Conservation (phyloP, 306 rosid genomes). For the Quercus ilex region DNA sequence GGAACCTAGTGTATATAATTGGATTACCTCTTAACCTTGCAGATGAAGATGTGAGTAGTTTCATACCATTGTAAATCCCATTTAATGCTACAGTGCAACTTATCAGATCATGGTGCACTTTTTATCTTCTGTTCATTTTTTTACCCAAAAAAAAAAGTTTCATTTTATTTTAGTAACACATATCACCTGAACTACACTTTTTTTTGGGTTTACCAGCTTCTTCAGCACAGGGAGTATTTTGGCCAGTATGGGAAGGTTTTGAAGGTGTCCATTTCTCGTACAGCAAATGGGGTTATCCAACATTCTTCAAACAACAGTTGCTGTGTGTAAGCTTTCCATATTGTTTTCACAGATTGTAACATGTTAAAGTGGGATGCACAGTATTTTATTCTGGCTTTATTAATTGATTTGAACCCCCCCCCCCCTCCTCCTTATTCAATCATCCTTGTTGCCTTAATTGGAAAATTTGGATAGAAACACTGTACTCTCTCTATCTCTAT, state of each 20-base stretch:
- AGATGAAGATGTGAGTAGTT: slow-evolving; percentile 48
- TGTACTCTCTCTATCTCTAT: neutral
- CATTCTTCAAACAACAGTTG: slow-evolving; percentile 51
- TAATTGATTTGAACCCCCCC: neutral
- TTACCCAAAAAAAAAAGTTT: neutral
- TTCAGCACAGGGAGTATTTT: slow-evolving; percentile 47
- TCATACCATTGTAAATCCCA: slow-evolving; percentile 7
- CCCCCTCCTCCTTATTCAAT: neutral
- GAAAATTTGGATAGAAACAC: neutral
- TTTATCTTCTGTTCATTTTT: slow-evolving; percentile 3
- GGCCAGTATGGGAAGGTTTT: slow-evolving; percentile 54
- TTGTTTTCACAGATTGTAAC: neutral
- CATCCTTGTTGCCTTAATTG: neutral
- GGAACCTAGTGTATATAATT: slow-evolving; percentile 50
- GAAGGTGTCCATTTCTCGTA: slow-evolving; percentile 51
- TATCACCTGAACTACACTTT: neutral
- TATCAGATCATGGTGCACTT: slow-evolving; percentile 7
- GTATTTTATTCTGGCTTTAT: neutral
- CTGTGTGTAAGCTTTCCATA: slow-evolving; percentile 41
- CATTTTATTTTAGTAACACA: slow-evolving; percentile 3
- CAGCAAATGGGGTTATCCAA: slow-evolving; percentile 46
- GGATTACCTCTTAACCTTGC: slow-evolving; percentile 52
- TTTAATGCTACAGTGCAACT: slow-evolving; percentile 21
- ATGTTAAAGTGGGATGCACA: neutral
- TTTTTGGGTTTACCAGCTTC: slow-evolving; percentile 38